Percentiles rank a stretch among this genome's conserved stretches.
phyloP scores from a whole-genome alignment of 345 rosid genomes.

The Capsella bursapastoris region DNA sequence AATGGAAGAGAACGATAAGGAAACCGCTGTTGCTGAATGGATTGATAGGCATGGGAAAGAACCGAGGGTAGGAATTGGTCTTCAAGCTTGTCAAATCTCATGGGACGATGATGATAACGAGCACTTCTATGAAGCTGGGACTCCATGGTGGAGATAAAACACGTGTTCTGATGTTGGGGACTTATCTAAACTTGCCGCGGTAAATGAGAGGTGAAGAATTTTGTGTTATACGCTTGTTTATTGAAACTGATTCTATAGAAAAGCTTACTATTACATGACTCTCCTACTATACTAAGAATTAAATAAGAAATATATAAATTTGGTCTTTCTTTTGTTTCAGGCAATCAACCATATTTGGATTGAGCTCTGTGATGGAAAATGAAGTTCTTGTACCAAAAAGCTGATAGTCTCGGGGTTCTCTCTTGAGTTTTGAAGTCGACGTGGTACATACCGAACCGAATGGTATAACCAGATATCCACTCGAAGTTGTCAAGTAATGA shows the following conservation, averaged over 20 bases:
- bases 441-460: slow-evolving; percentile 64
- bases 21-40: slow-evolving; percentile 69
- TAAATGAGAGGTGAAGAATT: slow-evolving; percentile 17
- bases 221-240: slow-evolving; percentile 1
- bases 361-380: slow-evolving; percentile 45
- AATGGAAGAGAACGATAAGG: slow-evolving; percentile 53
- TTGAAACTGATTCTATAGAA: neutral
- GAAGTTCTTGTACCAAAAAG: slow-evolving; percentile 64
- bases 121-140: slow-evolving; percentile 70
- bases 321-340: slow-evolving; percentile 16
- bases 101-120: slow-evolving; percentile 83
- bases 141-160: slow-evolving; percentile 83
- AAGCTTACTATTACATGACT: neutral
- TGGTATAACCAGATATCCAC: slow-evolving; percentile 66
- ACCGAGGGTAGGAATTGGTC: slow-evolving; percentile 76
- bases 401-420: slow-evolving; percentile 69
- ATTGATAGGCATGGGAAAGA: slow-evolving; percentile 72
- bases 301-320: neutral
- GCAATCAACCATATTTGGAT: slow-evolving; percentile 26
- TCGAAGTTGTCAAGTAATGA: slow-evolving; percentile 82
- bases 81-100: slow-evolving; percentile 89
- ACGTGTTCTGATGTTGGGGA: neutral
- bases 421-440: slow-evolving; percentile 56
- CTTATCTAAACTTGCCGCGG: neutral
- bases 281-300: neutral